Evolutionary conservation across 148 eudicot genomes (phyloP).

Genomic region (Spergularia bocconei): DNA sequence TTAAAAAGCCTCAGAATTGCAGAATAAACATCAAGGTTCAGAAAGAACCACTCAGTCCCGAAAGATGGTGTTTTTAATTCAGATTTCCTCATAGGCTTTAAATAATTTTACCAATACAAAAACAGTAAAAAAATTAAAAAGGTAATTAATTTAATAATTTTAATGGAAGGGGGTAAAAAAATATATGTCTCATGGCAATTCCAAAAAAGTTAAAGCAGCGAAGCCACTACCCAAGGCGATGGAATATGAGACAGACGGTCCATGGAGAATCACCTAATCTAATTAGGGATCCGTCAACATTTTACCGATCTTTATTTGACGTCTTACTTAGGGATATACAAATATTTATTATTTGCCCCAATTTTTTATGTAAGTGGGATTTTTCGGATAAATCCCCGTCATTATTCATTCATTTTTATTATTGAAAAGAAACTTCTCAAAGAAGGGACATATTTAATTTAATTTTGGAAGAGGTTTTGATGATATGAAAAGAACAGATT

Average conservation of each 20-base stretch:
- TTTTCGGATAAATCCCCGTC: slow-evolving; percentile 45
- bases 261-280: slow-evolving; percentile 6
- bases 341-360: slow-evolving; percentile 37
- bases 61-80: slow-evolving; percentile 35
- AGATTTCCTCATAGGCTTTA: slow-evolving; percentile 23
- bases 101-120: neutral
- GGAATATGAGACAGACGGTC: slow-evolving; percentile 38
- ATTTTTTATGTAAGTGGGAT: slow-evolving; percentile 28
- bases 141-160: neutral
- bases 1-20: slow-evolving; percentile 36
- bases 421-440: too few species aligned
- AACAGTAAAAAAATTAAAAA: neutral
- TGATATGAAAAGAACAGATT: slow-evolving; percentile 7
- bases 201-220: slow-evolving; percentile 38
- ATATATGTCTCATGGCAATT: slow-evolving; percentile 44
- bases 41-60: slow-evolving; percentile 30
- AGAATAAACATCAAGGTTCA: slow-evolving; percentile 29
- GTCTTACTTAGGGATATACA: slow-evolving; percentile 41
- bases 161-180: neutral
- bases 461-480: neutral
- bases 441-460: neutral
- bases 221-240: slow-evolving; percentile 49
- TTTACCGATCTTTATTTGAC: slow-evolving; percentile 27
- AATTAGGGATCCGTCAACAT: slow-evolving; percentile 24
- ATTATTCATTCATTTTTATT: neutral